A percentile compares a stretch with the other conserved stretches of the same genome.
Conservation (phyloP, 306 rosid genomes). For the Lithocarpus polystachyus region DNA sequence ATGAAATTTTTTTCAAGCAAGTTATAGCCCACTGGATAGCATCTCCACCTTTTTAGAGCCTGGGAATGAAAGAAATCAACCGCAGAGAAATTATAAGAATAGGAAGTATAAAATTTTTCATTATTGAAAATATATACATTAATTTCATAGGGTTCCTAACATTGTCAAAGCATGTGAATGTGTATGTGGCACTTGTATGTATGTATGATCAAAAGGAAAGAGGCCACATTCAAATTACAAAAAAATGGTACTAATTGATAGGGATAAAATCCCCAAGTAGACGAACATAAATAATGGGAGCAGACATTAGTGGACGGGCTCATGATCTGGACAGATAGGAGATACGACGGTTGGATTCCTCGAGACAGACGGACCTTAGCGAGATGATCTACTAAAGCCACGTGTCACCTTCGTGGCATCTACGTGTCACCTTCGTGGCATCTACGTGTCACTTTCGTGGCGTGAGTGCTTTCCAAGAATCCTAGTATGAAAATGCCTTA, state of each 20-base stretch:
- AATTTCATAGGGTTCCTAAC: background rate
- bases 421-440: too few species aligned
- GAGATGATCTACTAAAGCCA: too few species aligned
- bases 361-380: too few species aligned
- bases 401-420: too few species aligned
- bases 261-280: background rate
- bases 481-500: too few species aligned
- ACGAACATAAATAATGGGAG: too few species aligned
- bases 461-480: too few species aligned
- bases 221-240: background rate
- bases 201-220: background rate
- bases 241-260: background rate
- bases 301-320: too few species aligned
- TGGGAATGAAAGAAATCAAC: conserved; percentile 22
- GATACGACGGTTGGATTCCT: too few species aligned
- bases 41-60: conserved; percentile 94
- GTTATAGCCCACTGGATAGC: conserved; percentile 46
- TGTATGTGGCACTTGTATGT: background rate
- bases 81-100: background rate
- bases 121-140: background rate
- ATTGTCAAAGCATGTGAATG: background rate
- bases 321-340: too few species aligned
- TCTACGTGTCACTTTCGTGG: too few species aligned
- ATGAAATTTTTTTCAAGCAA: too few species aligned
- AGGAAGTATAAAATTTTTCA: background rate